Base-by-base conservation (phyloP, 306 rosid genomes). In the Ceratonia siliqua region DNA sequence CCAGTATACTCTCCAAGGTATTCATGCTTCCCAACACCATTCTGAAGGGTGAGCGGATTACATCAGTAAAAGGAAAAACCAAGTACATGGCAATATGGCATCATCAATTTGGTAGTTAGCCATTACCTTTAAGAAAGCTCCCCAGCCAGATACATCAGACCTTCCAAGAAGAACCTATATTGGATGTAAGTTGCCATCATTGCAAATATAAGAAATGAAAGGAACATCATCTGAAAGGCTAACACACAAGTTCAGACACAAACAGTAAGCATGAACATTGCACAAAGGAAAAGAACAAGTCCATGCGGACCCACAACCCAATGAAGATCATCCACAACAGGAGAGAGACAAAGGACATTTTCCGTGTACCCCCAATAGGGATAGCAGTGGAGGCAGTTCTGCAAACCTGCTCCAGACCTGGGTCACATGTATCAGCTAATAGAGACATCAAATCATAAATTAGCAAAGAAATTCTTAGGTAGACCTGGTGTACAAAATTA, bases 1-100 rank as follows among this genome's bases (percentile, higher is more conserved):
- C 98, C 98, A 9, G 98, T 94, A 83, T 94, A 94, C 85, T 94
- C 98, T 25, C 98, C 98, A 62, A 94, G 98, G 83, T 94, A 94
- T 82, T 94, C 98, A 18, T 94, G 98, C 82, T 94, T 94, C 65
- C 93, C 88, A 66, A 94, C 98, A 39, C 93, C 81, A 87, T 87
- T 94, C 98, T 94, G 97, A 62, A 86, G 54, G 32, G 76, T 70
- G 42, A 69, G 70, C 36, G 63, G 48, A 76, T 41, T 63, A 55
- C 80, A 27, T 86, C 78, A 83, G 83, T 46, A 77, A 72, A 69
- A 59, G 54, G 57, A 62, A 54, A 82, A 76, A 75, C 11, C 18
- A 30, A 39, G 45, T 43, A 27, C 45, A 35, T 13, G 63, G 28
- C 30, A 43, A 71, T 57, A 24, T 12, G 21, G 21, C 70, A 65